Conservation (phyloP, 2,329 filamentous ascomycete species). For the Ophiostoma australiae region DNA sequence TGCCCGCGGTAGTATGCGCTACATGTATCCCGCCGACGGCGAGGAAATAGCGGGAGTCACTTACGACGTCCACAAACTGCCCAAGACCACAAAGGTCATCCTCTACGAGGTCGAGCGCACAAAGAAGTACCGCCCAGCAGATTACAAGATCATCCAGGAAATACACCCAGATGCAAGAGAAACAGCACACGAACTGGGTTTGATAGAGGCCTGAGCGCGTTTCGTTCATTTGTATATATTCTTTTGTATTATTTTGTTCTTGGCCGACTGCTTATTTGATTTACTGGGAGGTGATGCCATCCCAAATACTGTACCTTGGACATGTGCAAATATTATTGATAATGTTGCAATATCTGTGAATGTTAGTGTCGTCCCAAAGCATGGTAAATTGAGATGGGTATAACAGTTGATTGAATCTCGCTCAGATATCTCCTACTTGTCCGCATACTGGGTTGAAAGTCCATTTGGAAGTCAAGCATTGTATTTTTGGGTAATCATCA, state of each 20-base stretch:
- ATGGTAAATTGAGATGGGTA: background rate
- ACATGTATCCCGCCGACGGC: background rate
- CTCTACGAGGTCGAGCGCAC: conserved; percentile 1
- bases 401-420: background rate
- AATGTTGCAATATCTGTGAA: background rate
- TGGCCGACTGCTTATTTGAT: background rate
- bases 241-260: background rate
- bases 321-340: background rate
- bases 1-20: background rate
- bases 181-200: background rate
- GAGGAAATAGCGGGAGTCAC: background rate
- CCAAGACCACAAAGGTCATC: conserved; percentile 4
- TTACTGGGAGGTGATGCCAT: background rate
- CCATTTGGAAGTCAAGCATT: conserved; percentile 19
- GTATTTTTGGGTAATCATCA: conserved; percentile 18
- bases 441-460: conserved; percentile 15
- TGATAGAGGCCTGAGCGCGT: background rate
- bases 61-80: background rate
- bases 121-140: background rate
- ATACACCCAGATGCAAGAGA: background rate
- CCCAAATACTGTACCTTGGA: background rate
- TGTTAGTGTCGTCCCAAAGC: background rate
- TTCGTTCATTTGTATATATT: background rate
- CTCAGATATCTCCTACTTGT: conserved; percentile 17
- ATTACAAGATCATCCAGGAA: conserved; percentile 2